These are phyloP conservation scores for Candolleomyces efflorescens DNA, from an alignment of 768 basidiomycete genomes.

Conservation along the genomic window DNA sequence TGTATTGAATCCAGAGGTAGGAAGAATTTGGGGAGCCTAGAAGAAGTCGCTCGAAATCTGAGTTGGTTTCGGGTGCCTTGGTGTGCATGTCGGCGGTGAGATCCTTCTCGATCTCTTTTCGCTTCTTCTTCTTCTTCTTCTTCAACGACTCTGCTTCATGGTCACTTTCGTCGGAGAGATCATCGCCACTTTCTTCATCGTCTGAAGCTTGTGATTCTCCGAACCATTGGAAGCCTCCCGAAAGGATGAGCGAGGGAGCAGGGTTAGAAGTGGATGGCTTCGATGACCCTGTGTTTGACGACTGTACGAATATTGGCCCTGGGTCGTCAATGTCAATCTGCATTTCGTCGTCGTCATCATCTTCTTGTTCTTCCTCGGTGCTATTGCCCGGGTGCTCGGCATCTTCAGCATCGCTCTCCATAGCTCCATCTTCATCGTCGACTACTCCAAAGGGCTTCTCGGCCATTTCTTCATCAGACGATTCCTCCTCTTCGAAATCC, in stretches of 20 bases:
- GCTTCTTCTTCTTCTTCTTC: slow-evolving; percentile 63
- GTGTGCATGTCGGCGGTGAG: slow-evolving; percentile 85
- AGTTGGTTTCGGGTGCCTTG: slow-evolving; percentile 82
- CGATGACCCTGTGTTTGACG: slow-evolving; percentile 5
- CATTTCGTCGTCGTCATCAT: slow-evolving; percentile 38
- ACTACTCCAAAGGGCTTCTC: slow-evolving; percentile 16
- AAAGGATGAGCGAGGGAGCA: slow-evolving; percentile 43
- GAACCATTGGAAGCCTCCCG: slow-evolving; percentile 73
- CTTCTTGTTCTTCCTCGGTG: slow-evolving; percentile 10
- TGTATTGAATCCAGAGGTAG: slow-evolving; percentile 98
- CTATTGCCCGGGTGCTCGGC: background rate
- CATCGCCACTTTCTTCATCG: slow-evolving; percentile 24
- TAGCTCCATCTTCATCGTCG: slow-evolving; percentile 12
- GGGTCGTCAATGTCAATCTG: slow-evolving; percentile 38
- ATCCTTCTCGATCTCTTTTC: slow-evolving; percentile 72
- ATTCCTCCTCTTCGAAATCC: slow-evolving; percentile 40
- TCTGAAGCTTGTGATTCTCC: slow-evolving; percentile 30
- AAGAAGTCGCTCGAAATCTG: slow-evolving; percentile 91
- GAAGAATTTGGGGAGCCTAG: slow-evolving; percentile 96
- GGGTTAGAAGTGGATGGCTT: slow-evolving; percentile 14
- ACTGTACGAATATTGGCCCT: slow-evolving; percentile 19
- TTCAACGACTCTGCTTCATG: slow-evolving; percentile 45
- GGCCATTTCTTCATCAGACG: slow-evolving; percentile 21
- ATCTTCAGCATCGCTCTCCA: background rate
- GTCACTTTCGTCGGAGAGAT: slow-evolving; percentile 33